Percentiles rank a stretch among this genome's conserved stretches.
These are phyloP conservation scores for Starmera dryadoides DNA, from an alignment of 805 yeast genomes.

Conservation along the genomic window DNA sequence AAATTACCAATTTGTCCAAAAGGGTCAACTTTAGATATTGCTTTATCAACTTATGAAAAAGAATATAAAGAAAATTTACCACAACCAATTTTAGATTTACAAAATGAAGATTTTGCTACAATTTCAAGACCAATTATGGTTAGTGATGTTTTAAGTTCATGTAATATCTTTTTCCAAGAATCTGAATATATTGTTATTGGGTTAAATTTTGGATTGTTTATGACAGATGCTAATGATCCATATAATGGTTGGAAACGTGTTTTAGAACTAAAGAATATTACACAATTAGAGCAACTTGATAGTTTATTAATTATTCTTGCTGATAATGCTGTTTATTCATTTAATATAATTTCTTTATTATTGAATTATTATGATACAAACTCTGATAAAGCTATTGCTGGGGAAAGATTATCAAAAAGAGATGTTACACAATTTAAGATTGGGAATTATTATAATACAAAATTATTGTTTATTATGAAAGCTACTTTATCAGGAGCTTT, in stretches of 20 bases:
- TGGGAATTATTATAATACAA: conserved; percentile 62
- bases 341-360: conserved; percentile 54
- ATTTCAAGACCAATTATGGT: conserved; percentile 24
- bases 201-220: conserved; percentile 53
- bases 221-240: conserved; percentile 25
- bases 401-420: conserved; percentile 43
- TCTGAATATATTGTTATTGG: conserved; percentile 49
- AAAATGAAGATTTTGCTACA: conserved; percentile 2
- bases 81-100: background rate
- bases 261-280: conserved; percentile 41
- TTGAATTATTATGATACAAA: conserved; percentile 44
- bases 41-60: conserved; percentile 26
- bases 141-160: conserved; percentile 36
- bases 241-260: conserved; percentile 50
- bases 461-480: conserved; percentile 49
- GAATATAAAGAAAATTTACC: conserved; percentile 1
- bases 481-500: conserved; percentile 27
- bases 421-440: conserved; percentile 55
- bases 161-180: conserved; percentile 37
- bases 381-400: conserved; percentile 30
- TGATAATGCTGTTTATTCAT: conserved; percentile 52
- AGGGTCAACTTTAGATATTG: conserved; percentile 43
- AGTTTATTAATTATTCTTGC: conserved; percentile 52
- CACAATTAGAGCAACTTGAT: conserved; percentile 54
- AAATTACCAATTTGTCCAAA: conserved; percentile 47